A percentile compares a stretch with the other conserved stretches of the same genome.
Conservation (phyloP, 768 basidiomycete species). For the Hortiboletus campestris region DNA sequence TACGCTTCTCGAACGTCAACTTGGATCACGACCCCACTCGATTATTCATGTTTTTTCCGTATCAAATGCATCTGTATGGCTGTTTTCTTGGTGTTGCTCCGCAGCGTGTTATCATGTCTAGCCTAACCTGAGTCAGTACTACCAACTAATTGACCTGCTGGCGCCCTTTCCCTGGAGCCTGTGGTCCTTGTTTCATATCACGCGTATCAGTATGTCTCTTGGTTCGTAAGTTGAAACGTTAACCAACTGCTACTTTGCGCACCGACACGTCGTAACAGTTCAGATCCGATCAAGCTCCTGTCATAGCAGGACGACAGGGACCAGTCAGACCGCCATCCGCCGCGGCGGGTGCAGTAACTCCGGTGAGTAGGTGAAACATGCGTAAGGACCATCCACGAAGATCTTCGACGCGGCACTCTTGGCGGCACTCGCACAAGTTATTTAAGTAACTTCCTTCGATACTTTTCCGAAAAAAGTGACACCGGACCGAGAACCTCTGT, state of each 20-base stretch:
- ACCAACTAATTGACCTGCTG: no score
- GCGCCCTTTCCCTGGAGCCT: no score
- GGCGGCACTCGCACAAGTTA: neutral
- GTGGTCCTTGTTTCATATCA: no score
- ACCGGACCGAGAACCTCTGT: neutral
- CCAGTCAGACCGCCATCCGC: no score
- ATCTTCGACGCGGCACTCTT: neutral
- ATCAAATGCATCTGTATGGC: slow-evolving; percentile 18
- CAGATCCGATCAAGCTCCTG: no score
- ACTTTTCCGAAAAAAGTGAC: neutral
- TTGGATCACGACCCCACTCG: slow-evolving; percentile 12
- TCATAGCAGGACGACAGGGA: no score
- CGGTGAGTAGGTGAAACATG: neutral
- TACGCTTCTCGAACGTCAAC: neutral
- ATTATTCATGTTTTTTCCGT: slow-evolving; percentile 2
- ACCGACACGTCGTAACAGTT: no score
- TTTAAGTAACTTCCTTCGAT: no score
- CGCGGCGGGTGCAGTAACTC: no score
- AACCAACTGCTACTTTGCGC: no score
- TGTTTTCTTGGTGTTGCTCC: slow-evolving; percentile 7
- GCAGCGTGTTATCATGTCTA: neutral
- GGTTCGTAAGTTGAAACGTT: no score
- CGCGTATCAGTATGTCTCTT: no score
- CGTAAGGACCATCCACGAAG: neutral
- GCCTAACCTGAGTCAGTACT: neutral